Evolutionary conservation across 345 rosid species (phyloP), one percentile per base, ranked within the genome.

Genomic region (Lepidium sativum): DNA sequence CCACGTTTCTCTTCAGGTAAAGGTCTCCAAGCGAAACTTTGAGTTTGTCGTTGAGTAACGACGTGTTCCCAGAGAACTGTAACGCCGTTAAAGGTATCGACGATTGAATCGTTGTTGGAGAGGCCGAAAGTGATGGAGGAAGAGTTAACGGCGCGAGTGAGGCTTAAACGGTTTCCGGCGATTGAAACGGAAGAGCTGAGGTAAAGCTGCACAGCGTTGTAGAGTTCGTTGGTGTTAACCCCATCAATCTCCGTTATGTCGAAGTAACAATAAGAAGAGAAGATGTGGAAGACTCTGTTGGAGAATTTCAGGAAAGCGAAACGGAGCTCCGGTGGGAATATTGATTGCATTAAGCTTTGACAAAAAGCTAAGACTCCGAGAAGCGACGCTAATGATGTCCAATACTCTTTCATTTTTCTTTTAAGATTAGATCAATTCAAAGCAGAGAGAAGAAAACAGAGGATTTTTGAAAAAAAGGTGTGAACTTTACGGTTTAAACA

Each of bases 161-260:
- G 95, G 72, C 87, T 86, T 41, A 87, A 41, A 29, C 92, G 97
- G 90, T 81, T 84, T 3, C 89, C 91, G 55, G 86, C 72, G 77
- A 81, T 64, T 37, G 94, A 87, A 20, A 82, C 82, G 16, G 84
- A 83, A 35, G 90, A 82, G 83, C 95, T 84, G 0, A 94, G 70
- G 79, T 94, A 94, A 32, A 94, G 92, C 80, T 94, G 99, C 66
- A 87, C 95, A n/a, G 99, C 99, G 92, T 81, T 81, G 81, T 94
- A 94, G 68, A 94, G 99, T 53, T 94, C 96, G 86, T 94, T 89
- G 73, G 99, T 89, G 85, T 94, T 94, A 12, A 94, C 96, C 41
- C 97, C 99, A 70, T 94, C 96, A 54, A 87, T 87, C 71, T 94
- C 97, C 0, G 97, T 90, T 58, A 90, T 90, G 77, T 94, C 99